Evolutionary conservation across 257 asterid species (phyloP), one percentile per base, ranked within the genome.

Genomic region (Lithospermum erythrorhizon): DNA sequence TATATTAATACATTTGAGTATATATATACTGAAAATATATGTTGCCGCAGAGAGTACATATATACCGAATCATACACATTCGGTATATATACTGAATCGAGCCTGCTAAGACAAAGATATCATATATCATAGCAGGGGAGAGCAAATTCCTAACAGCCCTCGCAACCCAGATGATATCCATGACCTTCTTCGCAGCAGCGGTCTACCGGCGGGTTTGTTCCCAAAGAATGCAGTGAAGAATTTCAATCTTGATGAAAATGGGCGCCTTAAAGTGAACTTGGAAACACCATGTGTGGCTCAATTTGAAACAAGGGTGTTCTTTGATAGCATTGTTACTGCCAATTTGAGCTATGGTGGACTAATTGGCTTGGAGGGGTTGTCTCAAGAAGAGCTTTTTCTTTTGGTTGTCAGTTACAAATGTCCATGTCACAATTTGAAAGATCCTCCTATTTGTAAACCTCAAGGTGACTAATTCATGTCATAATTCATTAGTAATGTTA

Each of bases 321-420:
- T 85, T 66, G 94, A 87, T 21, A 80, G 80, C 35, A 84, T 87
- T 17, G 96, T 90, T 14, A 71, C 77, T 22, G 97, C 97, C 3
- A 90, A 90, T 53, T 82, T 90, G 3, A 85, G 86, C 70, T 83
- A 85, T 11, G 97, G 97, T 5, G 96, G 90, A 2, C 72, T 90
- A 55, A 87, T 67, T 23, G 95, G 96, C 9, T 83, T 90, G 0
- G 81, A 90, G 72, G 97, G 97, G 0, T 64, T 90, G 58, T 79
- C 94, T 23, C 94, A 90, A 57, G 91, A 90, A 58, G 97, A 90
- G 81, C 89, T 90, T 3, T 90, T 90, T 30, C 53, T 90, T n/a
- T 16, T 90, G 96, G 97, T 63, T 90, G 20, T 96, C 97, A 8
- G 96, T 90, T 10, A 17, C 96, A 90, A 67, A 78, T 90, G 83